Base-by-base conservation (phyloP, 768 basidiomycete genomes). In the Floccularia luteovirens region DNA sequence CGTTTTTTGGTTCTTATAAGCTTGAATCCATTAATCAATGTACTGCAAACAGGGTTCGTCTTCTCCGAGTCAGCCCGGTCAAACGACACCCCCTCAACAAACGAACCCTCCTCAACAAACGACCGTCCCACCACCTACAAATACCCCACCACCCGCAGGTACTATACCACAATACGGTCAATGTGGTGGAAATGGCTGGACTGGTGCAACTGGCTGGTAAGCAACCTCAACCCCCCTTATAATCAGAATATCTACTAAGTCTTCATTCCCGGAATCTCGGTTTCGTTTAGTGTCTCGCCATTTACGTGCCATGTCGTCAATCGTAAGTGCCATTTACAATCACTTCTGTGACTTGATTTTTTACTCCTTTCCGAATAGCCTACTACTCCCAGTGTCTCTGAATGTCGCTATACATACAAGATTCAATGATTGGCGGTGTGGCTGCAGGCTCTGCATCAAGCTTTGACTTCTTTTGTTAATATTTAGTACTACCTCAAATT, bases 131-230 rank as follows among this genome's bases (percentile, higher is more conserved):
- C 21, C 54, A 21, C 43, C 44, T 25, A 44, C 55, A 3, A 39
- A 54, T 13, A 44, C 49, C 7, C 32, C 54, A 4, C 39, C 46
- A 8, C 43, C 50, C 2, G 36, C 46, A 17, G 60, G 61, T 16
- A 58, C 63, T 10, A 59, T 62, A 3, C 50, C 61, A 4, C 56
- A 68, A 20, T 69, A 63, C 31, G 67, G 59, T 1, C 69, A 69
- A 41, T 71, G 67, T 39, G 69, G 69, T 47, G 69, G 69, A 11
- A 59, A 49, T 39, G 60, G 61, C 8, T 71, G 51, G 42, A 55
- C 62, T 8, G 67, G 67, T 8, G 41, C 60, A 12, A 69, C 63
- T 20, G 56, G 33, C 16, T 70, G 68, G 64, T 64, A 45, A 19
- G 58, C 48, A 2, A n/a, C 13, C n/a, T n/a, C n/a, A n/a, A n/a